A percentile compares a stretch with the other conserved stretches of the same genome.
Evolutionary conservation across 169 alveolate genomes (phyloP).

Genomic region (Plasmodium berghei): DNA sequence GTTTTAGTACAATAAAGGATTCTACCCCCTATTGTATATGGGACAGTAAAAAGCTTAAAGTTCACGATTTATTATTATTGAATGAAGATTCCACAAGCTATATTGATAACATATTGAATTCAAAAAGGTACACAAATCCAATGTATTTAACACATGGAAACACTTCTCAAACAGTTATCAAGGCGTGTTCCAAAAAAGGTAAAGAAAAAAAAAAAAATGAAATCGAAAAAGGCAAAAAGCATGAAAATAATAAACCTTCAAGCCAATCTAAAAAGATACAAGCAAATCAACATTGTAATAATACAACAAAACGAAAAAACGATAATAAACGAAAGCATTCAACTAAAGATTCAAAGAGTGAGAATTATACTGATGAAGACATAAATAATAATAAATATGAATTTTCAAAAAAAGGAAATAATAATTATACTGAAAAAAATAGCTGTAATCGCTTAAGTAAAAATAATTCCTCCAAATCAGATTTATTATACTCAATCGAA

Average conservation of each 20-base stretch:
- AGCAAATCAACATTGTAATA: conserved; percentile 5
- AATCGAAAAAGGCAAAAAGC: not conserved
- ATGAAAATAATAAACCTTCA: not conserved
- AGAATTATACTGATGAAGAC: not conserved
- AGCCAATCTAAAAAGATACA: conserved; percentile 20
- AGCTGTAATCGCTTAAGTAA: conserved; percentile 35
- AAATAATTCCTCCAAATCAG: conserved; percentile 26
- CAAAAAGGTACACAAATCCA: conserved; percentile 67
- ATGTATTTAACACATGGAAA: conserved; percentile 70
- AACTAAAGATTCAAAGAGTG: conserved; percentile 53
- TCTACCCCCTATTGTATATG: conserved; percentile 62
- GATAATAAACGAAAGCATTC: conserved; percentile 73
- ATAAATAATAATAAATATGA: conserved; percentile 33
- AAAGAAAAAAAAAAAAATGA: conserved; percentile 56
- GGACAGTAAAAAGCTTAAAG: conserved; percentile 75
- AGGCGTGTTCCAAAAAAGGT: conserved; percentile 26
- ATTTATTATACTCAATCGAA: conserved; percentile 15
- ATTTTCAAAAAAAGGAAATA: conserved; percentile 33
- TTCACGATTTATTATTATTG: conserved; percentile 45
- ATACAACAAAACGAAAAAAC: conserved; percentile 21
- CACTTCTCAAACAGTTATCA: conserved; percentile 56
- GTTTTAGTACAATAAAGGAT: conserved; percentile 68
- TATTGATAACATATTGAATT: conserved; percentile 61
- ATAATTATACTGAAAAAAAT: conserved; percentile 8
- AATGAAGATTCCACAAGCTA: conserved; percentile 31